A percentile compares a stretch with the other conserved stretches of the same genome.
Conservation (phyloP, 768 basidiomycete species). For the Collybia sp. region DNA sequence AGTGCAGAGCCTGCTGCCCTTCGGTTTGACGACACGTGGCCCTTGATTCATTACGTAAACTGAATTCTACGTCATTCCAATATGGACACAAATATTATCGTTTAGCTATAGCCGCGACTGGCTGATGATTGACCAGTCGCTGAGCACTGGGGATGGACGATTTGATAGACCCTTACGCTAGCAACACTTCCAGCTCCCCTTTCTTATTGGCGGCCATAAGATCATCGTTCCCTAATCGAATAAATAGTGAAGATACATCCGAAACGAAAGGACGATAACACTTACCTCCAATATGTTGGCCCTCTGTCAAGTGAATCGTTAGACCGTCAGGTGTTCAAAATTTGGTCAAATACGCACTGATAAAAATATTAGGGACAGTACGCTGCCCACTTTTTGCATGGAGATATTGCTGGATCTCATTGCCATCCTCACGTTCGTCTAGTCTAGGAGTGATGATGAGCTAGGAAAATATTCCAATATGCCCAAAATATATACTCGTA, state of each 20-base stretch:
- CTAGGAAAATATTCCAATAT: not conserved
- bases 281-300: constrained; percentile 53
- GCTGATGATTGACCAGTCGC: too few relatives aligned
- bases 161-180: too few relatives aligned
- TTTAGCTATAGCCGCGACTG: too few relatives aligned
- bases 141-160: too few relatives aligned
- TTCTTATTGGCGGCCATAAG: constrained; percentile 22
- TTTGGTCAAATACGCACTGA: constrained; percentile 43
- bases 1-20: too few relatives aligned
- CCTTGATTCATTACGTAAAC: too few relatives aligned
- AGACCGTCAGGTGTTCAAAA: not conserved
- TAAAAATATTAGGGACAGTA: constrained; percentile 77
- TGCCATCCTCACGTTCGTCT: constrained; percentile 52
- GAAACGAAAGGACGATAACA: not conserved
- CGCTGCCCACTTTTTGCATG: constrained; percentile 56
- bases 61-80: too few relatives aligned
- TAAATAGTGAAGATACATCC: not conserved
- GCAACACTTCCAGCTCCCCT: constrained; percentile 11
- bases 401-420: constrained; percentile 65
- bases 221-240: constrained; percentile 32
- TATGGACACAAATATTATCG: too few relatives aligned
- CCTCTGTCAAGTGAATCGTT: constrained; percentile 22
- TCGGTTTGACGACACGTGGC: too few relatives aligned
- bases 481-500: constrained; percentile 23
- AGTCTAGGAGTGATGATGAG: constrained; percentile 34